A percentile compares a stretch with the other conserved stretches of the same genome.
Evolutionary conservation across 2,329 filamentous ascomycete genomes (phyloP).

Genomic region (Periglandula ipomoeae): DNA sequence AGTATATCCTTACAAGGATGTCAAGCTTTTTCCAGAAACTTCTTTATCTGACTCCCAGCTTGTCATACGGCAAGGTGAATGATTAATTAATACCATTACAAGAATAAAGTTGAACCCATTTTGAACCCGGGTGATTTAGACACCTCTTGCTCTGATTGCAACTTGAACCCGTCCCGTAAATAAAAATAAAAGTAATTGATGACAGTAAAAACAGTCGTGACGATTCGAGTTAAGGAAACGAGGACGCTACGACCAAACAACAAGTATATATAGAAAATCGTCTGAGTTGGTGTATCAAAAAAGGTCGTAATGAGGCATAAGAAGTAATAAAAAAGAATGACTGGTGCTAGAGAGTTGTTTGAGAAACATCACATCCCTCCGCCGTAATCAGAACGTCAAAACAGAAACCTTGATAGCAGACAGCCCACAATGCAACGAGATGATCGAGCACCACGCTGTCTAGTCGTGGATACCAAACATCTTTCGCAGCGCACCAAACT

Average conservation of each 20-base stretch:
- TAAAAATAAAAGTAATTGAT: not conserved
- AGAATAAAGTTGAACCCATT: no score
- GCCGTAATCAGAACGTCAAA: not conserved
- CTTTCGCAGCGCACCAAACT: slow-evolving; percentile 55
- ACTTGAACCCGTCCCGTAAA: not conserved
- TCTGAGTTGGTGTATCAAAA: not conserved
- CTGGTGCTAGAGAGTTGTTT: not conserved
- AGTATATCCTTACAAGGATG: not conserved
- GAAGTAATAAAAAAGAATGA: not conserved
- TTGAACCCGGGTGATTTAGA: not conserved
- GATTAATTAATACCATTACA: no score
- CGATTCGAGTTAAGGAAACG: not conserved
- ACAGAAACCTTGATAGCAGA: not conserved
- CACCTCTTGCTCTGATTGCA: not conserved
- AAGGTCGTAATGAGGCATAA: not conserved
- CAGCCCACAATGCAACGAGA: slow-evolving; percentile 2
- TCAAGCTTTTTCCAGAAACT: not conserved
- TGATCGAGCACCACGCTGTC: slow-evolving; percentile 11
- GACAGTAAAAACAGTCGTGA: no score
- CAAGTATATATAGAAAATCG: not conserved
- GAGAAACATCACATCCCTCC: not conserved
- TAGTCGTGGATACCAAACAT: slow-evolving; percentile 50
- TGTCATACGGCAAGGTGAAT: no score
- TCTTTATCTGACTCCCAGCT: not conserved
- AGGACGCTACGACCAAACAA: not conserved